These are phyloP conservation scores for Croton laevigatus DNA, from an alignment of 441 rosid species.

Conservation along the genomic window DNA sequence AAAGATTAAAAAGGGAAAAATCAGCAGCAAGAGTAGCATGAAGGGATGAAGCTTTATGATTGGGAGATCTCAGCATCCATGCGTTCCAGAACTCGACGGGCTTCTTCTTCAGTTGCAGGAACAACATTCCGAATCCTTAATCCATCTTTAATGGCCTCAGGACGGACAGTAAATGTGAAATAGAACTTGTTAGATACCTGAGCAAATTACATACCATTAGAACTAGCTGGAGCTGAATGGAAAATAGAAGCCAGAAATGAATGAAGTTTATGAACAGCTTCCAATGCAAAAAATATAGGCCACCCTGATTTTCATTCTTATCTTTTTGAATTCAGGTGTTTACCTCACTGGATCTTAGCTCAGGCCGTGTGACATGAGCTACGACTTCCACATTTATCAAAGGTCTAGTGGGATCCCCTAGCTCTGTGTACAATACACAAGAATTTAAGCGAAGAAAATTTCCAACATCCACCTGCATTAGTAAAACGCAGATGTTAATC, in stretches of 20 bases:
- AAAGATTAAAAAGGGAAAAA: neutral
- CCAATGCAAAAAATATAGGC: no score
- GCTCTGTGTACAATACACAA: slow-evolving; percentile 69
- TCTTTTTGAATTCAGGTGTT: slow-evolving; percentile 9
- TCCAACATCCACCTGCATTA: slow-evolving; percentile 75
- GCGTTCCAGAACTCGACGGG: slow-evolving; percentile 63
- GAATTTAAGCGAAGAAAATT: slow-evolving; percentile 75
- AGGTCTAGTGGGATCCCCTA: slow-evolving; percentile 51
- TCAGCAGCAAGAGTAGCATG: neutral
- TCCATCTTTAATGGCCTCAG: slow-evolving; percentile 64
- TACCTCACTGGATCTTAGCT: slow-evolving; percentile 82
- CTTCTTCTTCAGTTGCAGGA: slow-evolving; percentile 82
- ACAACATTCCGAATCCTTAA: slow-evolving; percentile 67
- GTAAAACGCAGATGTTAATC: neutral
- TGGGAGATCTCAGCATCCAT: slow-evolving; percentile 59
- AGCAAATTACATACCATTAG: slow-evolving; percentile 13
- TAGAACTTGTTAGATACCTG: slow-evolving; percentile 81
- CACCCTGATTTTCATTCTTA: neutral
- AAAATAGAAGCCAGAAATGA: neutral
- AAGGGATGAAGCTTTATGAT: neutral
- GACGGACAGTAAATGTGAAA: slow-evolving; percentile 69
- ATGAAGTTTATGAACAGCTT: neutral
- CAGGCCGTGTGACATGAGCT: slow-evolving; percentile 86
- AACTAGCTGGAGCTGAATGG: neutral
- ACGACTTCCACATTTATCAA: slow-evolving; percentile 73